Evolutionary conservation across 768 basidiomycete genomes (phyloP).

Genomic region (Asterophora parasitica): DNA sequence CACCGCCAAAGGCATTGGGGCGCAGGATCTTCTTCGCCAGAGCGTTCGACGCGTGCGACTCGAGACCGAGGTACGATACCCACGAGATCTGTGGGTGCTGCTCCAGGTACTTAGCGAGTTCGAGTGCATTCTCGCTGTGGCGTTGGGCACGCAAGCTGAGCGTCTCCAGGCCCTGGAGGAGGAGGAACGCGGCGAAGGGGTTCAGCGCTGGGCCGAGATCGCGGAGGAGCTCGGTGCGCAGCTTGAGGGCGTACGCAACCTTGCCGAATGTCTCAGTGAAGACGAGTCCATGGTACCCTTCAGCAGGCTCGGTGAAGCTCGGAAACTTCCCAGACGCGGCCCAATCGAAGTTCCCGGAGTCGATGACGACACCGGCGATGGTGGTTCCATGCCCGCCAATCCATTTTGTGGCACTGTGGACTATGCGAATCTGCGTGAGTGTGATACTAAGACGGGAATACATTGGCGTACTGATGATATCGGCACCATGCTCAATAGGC

Average conservation of each 20-base stretch:
- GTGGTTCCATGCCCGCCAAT: conserved; percentile 80
- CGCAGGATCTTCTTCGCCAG: conserved; percentile 55
- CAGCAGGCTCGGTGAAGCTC: conserved; percentile 68
- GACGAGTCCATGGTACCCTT: conserved; percentile 71
- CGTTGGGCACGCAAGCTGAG: conserved; percentile 66
- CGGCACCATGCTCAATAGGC: conserved; percentile 72
- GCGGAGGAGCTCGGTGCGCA: conserved; percentile 58
- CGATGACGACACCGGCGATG: conserved; percentile 72
- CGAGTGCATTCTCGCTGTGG: conserved; percentile 69
- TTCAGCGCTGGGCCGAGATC: conserved; percentile 65
- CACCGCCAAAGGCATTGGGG: conserved; percentile 57
- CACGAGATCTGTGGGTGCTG: conserved; percentile 62
- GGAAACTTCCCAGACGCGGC: conserved; percentile 64
- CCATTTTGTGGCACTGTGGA: conserved; percentile 84
- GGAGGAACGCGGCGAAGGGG: conserved; percentile 70
- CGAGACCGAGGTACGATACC: conserved; percentile 77
- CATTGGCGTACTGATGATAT: conserved; percentile 56
- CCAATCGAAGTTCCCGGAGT: conserved; percentile 77
- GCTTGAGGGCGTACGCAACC: conserved; percentile 58
- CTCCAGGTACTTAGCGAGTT: conserved; percentile 59
- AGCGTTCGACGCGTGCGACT: conserved; percentile 54
- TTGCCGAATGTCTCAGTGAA: conserved; percentile 65
- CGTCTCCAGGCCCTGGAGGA: conserved; percentile 78
- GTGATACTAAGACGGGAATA: background rate
- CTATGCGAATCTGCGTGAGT: conserved; percentile 20